Evolutionary conservation across 2,329 filamentous ascomycete species (phyloP).

Genomic region (Penicillium expansum): DNA sequence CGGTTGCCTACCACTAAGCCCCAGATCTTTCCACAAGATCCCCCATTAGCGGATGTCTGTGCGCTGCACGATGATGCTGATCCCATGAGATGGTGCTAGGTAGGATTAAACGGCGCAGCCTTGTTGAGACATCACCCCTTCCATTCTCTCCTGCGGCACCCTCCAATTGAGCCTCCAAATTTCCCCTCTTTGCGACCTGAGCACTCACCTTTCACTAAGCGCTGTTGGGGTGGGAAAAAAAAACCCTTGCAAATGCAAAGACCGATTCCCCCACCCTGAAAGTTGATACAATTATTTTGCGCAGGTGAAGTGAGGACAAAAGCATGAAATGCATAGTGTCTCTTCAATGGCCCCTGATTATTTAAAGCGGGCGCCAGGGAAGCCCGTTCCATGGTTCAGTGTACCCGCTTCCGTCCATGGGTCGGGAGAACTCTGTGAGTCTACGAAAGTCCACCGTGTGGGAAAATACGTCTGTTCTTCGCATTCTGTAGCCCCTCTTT

Average conservation of each 20-base stretch:
- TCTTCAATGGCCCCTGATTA: constrained; percentile 15
- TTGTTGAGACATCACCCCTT: constrained; percentile 23
- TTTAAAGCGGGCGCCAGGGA: constrained; percentile 29
- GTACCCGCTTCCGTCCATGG: constrained; percentile 39
- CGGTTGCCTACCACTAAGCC: constrained; percentile 13
- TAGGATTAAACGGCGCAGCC: constrained; percentile 18
- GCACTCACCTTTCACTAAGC: constrained; percentile 15
- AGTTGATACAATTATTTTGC: neutral
- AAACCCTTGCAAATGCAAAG: neutral
- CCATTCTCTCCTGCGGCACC: constrained; percentile 15
- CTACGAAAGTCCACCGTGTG: constrained; percentile 6
- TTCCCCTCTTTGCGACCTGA: constrained; percentile 7
- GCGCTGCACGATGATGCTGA: constrained; percentile 20
- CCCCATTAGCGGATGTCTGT: constrained; percentile 21
- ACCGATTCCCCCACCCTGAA: neutral
- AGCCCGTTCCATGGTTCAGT: constrained; percentile 26
- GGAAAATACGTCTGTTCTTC: constrained; percentile 16
- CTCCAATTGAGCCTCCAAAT: constrained; percentile 4
- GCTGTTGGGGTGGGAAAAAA: constrained; percentile 18
- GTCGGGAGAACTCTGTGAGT: constrained; percentile 36
- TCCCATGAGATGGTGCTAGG: constrained; percentile 15
- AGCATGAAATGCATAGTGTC: neutral
- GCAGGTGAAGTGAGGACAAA: neutral
- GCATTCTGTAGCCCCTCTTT: constrained; percentile 7
- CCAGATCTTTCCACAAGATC: constrained; percentile 20